phyloP scores from a whole-genome alignment of 306 rosid species.

The Glycine soja region DNA sequence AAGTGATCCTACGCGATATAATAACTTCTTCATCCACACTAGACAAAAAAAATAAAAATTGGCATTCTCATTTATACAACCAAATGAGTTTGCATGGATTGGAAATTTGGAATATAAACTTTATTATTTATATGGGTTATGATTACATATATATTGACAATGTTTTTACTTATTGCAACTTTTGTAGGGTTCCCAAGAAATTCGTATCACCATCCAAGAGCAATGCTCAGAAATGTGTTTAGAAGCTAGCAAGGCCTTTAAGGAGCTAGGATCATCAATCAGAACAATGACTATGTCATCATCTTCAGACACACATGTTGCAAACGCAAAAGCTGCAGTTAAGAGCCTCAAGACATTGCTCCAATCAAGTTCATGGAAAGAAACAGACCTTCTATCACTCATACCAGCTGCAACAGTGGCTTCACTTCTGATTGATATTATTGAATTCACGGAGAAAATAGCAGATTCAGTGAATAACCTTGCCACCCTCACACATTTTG shows the following conservation, averaged over 20 bases:
- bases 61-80: not conserved
- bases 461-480: constrained; percentile 70
- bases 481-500: constrained; percentile 60
- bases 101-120: not conserved
- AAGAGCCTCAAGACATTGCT: constrained; percentile 52
- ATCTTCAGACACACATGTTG: constrained; percentile 38
- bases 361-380: constrained; percentile 38
- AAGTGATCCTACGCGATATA: too few species aligned
- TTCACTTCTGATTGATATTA: constrained; percentile 70
- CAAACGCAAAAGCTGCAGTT: constrained; percentile 45
- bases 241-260: constrained; percentile 54
- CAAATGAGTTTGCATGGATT: constrained; percentile 15
- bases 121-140: too few species aligned
- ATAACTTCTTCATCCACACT: not conserved
- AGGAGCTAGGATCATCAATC: constrained; percentile 50
- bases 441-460: constrained; percentile 61
- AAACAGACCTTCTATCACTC: constrained; percentile 38
- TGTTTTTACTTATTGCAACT: not conserved
- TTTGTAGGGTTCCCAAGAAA: constrained; percentile 44
- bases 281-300: constrained; percentile 45
- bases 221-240: constrained; percentile 51
- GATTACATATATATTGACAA: not conserved
- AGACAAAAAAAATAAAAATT: not conserved
- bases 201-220: constrained; percentile 47
- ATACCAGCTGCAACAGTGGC: constrained; percentile 67